A percentile compares a stretch with the other conserved stretches of the same genome.
phyloP scores from a whole-genome alignment of 176 grass and related monocot genomes.

The Aegilops sharonensis region DNA sequence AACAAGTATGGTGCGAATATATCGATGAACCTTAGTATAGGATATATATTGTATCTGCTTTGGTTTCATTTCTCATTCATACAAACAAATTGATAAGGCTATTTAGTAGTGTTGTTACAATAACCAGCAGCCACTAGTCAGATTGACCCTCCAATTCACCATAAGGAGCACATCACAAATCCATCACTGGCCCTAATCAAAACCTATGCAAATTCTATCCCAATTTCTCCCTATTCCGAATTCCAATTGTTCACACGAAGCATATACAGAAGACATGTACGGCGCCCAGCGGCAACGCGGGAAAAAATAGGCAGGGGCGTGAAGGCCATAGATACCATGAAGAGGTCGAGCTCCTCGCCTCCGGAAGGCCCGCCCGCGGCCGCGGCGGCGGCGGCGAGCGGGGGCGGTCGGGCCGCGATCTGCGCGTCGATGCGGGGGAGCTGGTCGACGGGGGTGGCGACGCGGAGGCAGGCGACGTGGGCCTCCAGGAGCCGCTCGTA shows the following conservation, averaged over 20 bases:
- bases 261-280: neutral
- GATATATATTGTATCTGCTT: neutral
- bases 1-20: neutral
- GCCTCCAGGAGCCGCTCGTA: conserved; percentile 88
- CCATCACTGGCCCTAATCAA: neutral
- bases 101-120: neutral
- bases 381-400: conserved; percentile 47
- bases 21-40: neutral
- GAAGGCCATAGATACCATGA: conserved; percentile 62
- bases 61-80: neutral
- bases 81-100: neutral
- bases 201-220: neutral
- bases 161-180: neutral
- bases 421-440: conserved; percentile 92
- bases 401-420: conserved; percentile 60
- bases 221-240: neutral
- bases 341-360: conserved; percentile 90
- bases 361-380: conserved; percentile 34
- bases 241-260: neutral
- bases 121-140: neutral
- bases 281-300: neutral
- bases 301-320: neutral
- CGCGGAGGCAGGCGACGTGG: conserved; percentile 87
- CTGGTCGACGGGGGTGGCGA: conserved; percentile 97
- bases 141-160: neutral